Conservation (phyloP, 495 filamentous ascomycete genomes). For the Trichoderma erinaceum region DNA sequence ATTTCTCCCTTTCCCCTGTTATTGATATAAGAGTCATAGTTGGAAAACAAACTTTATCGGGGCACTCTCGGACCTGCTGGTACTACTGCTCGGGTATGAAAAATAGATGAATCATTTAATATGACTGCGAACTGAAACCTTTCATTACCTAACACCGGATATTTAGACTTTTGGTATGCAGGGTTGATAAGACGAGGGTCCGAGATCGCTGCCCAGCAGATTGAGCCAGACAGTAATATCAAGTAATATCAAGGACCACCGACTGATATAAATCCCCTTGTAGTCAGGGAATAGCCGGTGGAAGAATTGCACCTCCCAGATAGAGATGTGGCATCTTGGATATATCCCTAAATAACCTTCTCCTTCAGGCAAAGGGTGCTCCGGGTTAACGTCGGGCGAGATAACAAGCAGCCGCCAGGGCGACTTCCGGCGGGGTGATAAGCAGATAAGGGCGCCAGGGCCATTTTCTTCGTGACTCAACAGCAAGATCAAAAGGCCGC, state of each 20-base stretch:
- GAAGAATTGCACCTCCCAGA: background rate
- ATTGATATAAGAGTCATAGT: background rate
- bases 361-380: background rate
- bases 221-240: too few relatives aligned
- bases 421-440: conserved; percentile 14
- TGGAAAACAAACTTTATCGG: background rate
- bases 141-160: too few relatives aligned
- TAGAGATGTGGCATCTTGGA: background rate
- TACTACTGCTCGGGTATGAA: background rate
- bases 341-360: background rate
- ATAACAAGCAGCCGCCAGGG: background rate
- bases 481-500: background rate
- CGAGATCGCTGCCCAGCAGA: too few relatives aligned
- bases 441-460: background rate
- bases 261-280: background rate
- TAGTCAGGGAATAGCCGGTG: background rate
- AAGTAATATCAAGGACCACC: too few relatives aligned
- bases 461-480: conserved; percentile 13
- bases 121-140: too few relatives aligned
- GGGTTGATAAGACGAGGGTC: too few relatives aligned
- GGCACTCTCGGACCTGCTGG: background rate
- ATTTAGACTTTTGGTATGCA: too few relatives aligned
- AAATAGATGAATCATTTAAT: too few relatives aligned
- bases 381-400: conserved; percentile 9
- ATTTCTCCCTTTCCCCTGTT: background rate